Evolutionary conservation across 2,329 filamentous ascomycete genomes (phyloP).

Genomic region (Monosporascus sp.): DNA sequence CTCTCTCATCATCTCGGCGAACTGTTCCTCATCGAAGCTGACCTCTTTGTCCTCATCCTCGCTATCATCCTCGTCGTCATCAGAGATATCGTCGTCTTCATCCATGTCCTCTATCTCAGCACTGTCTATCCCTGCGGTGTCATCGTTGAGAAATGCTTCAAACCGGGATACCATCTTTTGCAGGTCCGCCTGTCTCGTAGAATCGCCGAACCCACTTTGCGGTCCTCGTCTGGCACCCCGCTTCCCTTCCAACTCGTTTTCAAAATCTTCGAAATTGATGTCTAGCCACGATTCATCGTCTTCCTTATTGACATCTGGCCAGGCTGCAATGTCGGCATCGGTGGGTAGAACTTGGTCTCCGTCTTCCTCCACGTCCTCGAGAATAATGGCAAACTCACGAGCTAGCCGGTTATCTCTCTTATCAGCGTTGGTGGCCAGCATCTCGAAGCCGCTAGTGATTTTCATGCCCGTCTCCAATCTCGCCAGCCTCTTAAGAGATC

Average conservation of each 20-base stretch:
- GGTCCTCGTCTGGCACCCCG: constrained; percentile 17
- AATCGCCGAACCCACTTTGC: constrained; percentile 54
- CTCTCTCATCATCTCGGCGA: constrained; percentile 81
- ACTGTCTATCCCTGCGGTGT: constrained; percentile 73
- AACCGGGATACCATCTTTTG: constrained; percentile 93
- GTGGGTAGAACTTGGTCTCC: constrained; percentile 62
- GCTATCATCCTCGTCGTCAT: constrained; percentile 46
- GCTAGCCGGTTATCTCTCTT: constrained; percentile 63
- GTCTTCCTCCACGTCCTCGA: constrained; percentile 70
- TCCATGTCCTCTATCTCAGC: constrained; percentile 70
- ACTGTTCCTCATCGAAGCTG: constrained; percentile 79
- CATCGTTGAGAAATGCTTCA: constrained; percentile 83
- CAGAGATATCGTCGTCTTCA: constrained; percentile 49
- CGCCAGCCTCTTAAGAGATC: constrained; percentile 25
- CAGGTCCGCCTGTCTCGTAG: constrained; percentile 66
- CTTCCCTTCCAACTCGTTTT: constrained; percentile 64
- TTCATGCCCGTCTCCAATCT: constrained; percentile 79
- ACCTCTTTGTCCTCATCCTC: constrained; percentile 69
- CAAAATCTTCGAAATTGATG: constrained; percentile 85
- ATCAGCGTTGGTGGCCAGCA: constrained; percentile 65
- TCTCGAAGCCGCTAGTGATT: constrained; percentile 83
- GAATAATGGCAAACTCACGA: constrained; percentile 68
- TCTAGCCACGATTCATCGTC: constrained; percentile 90
- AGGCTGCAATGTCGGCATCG: constrained; percentile 65
- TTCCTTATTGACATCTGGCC: constrained; percentile 57